Base-by-base conservation (phyloP, 1,284 basidiomycete species). In the Testicularia cyperi region DNA sequence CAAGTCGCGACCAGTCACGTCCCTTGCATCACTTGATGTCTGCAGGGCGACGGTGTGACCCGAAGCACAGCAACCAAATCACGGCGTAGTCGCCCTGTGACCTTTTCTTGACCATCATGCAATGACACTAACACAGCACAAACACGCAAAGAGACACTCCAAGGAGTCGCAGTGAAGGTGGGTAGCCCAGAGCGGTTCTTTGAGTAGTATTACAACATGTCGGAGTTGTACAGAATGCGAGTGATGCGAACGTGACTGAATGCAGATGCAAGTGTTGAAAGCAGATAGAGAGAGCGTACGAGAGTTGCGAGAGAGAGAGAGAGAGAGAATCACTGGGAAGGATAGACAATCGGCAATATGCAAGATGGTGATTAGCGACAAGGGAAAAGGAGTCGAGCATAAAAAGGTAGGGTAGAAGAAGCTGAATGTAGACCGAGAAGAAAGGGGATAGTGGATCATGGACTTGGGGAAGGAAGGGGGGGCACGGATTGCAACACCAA, bases 151-250 rank as follows among this genome's bases (percentile, higher is more conserved):
- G n/a, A n/a, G n/a, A n/a, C n/a, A n/a, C n/a, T n/a, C n/a, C n/a
- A n/a, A n/a, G n/a, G n/a, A n/a, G n/a, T n/a, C n/a, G n/a, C n/a
- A n/a, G n/a, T n/a, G n/a, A n/a, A n/a, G n/a, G n/a, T n/a, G n/a
- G n/a, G n/a, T n/a, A n/a, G n/a, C n/a, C n/a, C n/a, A n/a, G n/a
- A n/a, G n/a, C n/a, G n/a, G n/a, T n/a, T n/a, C n/a, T n/a, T n/a
- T n/a, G n/a, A n/a, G n/a, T n/a, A n/a, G n/a, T n/a, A 54, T 40
- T 51, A 55, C 51, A 61, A 51, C 57, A 61, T 54, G 57, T 61
- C 57, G 51, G 57, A 61, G 51, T 54, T 54, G 57, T 54, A 60
- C 44, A 49, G 41, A n/a, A 61, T 61, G 57, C 51, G 34, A 38
- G 34, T 23, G 20, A 16, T 53, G 44, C 27, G 32, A 34, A 47